Evolutionary conservation across 1,284 basidiomycete species (phyloP).

Genomic region (Irpex sp.): DNA sequence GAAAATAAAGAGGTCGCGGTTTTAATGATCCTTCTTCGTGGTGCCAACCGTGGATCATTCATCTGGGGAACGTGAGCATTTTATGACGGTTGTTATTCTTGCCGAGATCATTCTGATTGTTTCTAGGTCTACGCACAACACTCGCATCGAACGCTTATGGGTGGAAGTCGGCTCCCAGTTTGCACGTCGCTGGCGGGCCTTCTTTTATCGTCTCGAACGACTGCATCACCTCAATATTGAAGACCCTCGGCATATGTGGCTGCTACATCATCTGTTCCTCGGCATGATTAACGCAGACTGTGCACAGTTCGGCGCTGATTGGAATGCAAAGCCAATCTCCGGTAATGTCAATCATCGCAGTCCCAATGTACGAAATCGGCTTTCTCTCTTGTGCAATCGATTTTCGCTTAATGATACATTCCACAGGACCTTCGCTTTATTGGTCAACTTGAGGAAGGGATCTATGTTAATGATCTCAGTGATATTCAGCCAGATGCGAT

Average conservation of each 20-base stretch:
- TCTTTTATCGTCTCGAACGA: slow-evolving; percentile 34
- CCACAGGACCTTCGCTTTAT: neutral
- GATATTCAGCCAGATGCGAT: neutral
- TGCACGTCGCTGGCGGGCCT: slow-evolving; percentile 34
- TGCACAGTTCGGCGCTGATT: slow-evolving; percentile 29
- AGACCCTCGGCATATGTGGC: slow-evolving; percentile 37
- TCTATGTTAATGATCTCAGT: neutral
- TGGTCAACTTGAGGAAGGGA: neutral
- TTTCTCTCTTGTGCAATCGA: no score
- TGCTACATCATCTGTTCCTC: slow-evolving; percentile 40
- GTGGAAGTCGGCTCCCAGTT: slow-evolving; percentile 38
- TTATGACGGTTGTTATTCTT: neutral
- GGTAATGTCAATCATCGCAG: neutral
- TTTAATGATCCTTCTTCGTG: slow-evolving; percentile 22
- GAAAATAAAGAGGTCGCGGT: slow-evolving; percentile 26
- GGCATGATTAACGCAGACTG: slow-evolving; percentile 35
- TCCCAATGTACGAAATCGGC: neutral
- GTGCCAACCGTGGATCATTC: slow-evolving; percentile 23
- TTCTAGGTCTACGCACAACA: slow-evolving; percentile 26
- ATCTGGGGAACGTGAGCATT: slow-evolving; percentile 27
- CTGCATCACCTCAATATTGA: slow-evolving; percentile 29
- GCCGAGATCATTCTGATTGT: neutral
- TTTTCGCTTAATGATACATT: no score
- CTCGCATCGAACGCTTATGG: slow-evolving; percentile 33
- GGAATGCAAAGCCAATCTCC: slow-evolving; percentile 26